Conservation (phyloP, 208 protist genomes). For the Crithidia expoeki region DNA sequence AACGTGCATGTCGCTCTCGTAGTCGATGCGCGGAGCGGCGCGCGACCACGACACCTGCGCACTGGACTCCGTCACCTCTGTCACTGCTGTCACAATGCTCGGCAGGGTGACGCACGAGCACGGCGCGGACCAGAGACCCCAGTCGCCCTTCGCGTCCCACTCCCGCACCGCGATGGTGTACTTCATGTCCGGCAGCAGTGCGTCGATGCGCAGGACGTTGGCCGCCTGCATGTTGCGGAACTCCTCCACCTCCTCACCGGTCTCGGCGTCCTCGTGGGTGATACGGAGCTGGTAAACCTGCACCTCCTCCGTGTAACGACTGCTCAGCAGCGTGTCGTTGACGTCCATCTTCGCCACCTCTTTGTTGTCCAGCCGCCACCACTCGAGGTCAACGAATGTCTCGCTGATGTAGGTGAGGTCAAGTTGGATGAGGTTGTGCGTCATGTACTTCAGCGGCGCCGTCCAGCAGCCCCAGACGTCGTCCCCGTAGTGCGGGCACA, state of each 20-base stretch:
- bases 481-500: constrained; percentile 84
- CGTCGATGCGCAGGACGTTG: constrained; percentile 81
- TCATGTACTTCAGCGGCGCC: constrained; percentile 87
- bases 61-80: constrained; percentile 85
- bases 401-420: constrained; percentile 88
- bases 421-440: constrained; percentile 92
- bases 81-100: constrained; percentile 57
- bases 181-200: constrained; percentile 84
- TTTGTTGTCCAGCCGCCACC: constrained; percentile 88
- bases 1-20: constrained; percentile 88
- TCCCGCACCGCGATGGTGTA: constrained; percentile 91
- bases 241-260: constrained; percentile 60
- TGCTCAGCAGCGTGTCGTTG: constrained; percentile 59
- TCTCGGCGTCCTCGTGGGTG: constrained; percentile 57
- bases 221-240: constrained; percentile 73
- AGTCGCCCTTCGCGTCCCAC: constrained; percentile 88
- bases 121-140: constrained; percentile 87
- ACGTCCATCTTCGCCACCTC: constrained; percentile 55
- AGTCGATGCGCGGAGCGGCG: constrained; percentile 66
- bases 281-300: constrained; percentile 84
- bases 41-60: constrained; percentile 72
- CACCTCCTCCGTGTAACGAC: constrained; percentile 56
- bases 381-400: constrained; percentile 91
- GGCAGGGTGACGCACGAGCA: constrained; percentile 86
- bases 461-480: constrained; percentile 85